Evolutionary conservation across 768 basidiomycete genomes (phyloP).

Genomic region (Pleurotus salmoneostramineus): DNA sequence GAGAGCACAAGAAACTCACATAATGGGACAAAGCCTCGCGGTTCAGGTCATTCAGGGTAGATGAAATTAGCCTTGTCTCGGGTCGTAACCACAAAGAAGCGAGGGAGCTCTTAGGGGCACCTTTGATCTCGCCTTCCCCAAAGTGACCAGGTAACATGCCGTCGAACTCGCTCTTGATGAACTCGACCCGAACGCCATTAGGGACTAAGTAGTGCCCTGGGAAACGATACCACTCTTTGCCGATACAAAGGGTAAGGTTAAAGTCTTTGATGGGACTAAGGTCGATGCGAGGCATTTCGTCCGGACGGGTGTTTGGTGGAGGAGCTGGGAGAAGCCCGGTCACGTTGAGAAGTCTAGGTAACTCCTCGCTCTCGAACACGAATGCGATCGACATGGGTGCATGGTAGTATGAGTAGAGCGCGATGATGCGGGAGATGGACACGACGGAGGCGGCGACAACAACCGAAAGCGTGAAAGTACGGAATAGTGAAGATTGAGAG

Average conservation of each 20-base stretch:
- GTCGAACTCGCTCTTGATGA: conserved; percentile 88
- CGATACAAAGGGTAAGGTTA: conserved; percentile 76
- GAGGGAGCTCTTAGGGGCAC: conserved; percentile 15
- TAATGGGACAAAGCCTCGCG: conserved; percentile 73
- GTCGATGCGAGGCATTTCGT: conserved; percentile 52
- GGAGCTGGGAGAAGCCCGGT: conserved; percentile 58
- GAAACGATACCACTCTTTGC: conserved; percentile 97
- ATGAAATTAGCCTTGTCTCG: conserved; percentile 58
- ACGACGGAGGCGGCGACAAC: conserved; percentile 63
- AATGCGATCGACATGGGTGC: conserved; percentile 73
- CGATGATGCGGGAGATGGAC: conserved; percentile 77
- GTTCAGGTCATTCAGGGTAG: conserved; percentile 86
- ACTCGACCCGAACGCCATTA: conserved; percentile 75
- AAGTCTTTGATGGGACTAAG: conserved; percentile 65
- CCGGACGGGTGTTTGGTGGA: conserved; percentile 31
- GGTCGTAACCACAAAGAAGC: conserved; percentile 48
- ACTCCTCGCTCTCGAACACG: conserved; percentile 71
- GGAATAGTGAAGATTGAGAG: conserved; percentile 71
- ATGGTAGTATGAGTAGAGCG: conserved; percentile 87
- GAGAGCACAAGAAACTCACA: conserved; percentile 36
- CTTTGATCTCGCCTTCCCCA: conserved; percentile 29
- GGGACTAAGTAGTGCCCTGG: conserved; percentile 89
- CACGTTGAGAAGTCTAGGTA: conserved; percentile 77
- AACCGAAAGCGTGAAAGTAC: conserved; percentile 67
- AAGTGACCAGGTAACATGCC: conserved; percentile 90